Conservation (phyloP, 495 filamentous ascomycete species). For the Daldinia decipiens region DNA sequence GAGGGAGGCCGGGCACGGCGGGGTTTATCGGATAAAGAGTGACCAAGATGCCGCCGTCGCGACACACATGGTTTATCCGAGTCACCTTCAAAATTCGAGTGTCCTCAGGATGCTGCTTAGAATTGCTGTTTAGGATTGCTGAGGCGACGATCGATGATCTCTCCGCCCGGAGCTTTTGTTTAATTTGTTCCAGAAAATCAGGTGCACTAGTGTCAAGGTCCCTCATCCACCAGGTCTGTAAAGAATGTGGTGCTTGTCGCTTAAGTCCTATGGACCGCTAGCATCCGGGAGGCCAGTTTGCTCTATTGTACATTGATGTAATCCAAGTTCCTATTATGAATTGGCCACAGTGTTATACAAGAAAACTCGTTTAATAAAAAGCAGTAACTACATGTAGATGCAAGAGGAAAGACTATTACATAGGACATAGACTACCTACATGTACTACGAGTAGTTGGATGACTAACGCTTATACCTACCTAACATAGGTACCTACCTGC, state of each 20-base stretch:
- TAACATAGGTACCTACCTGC: not conserved
- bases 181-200: constrained; percentile 28
- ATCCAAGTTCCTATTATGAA: constrained; percentile 22
- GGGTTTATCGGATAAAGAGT: constrained; percentile 32
- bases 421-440: not conserved
- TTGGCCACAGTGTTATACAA: constrained; percentile 33
- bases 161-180: constrained; percentile 37
- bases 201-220: constrained; percentile 33
- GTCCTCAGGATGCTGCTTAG: not conserved
- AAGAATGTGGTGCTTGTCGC: constrained; percentile 39
- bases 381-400: constrained; percentile 19
- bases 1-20: constrained; percentile 37
- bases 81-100: constrained; percentile 36
- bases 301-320: constrained; percentile 31
- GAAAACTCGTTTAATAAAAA: constrained; percentile 28
- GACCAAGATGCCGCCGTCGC: constrained; percentile 48
- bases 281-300: constrained; percentile 18
- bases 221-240: constrained; percentile 27
- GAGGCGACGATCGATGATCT: constrained; percentile 23
- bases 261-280: constrained; percentile 30
- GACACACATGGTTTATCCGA: constrained; percentile 51
- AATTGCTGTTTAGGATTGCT: not conserved
- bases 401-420: constrained; percentile 7
- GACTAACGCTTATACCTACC: not conserved
- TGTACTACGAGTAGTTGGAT: not conserved